These are phyloP conservation scores for Arabidopsis thaliana DNA, from an alignment of 345 rosid species.

Conservation along the genomic window DNA sequence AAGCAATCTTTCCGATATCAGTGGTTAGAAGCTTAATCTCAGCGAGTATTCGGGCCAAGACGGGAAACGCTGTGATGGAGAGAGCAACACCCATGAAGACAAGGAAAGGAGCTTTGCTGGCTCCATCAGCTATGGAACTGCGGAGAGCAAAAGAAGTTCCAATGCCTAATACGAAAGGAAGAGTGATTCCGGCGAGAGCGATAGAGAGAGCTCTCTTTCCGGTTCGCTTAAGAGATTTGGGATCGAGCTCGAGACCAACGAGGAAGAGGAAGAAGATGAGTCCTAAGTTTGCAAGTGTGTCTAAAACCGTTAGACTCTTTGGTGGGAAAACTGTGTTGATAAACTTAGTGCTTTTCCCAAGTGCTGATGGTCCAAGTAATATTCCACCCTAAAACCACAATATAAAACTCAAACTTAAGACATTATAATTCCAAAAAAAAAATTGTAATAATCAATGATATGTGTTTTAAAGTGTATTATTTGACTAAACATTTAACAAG, in stretches of 20 bases:
- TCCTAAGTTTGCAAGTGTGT: slow-evolving; percentile 77
- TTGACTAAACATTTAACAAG: not conserved
- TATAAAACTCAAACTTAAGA: not conserved
- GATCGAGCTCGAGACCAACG: slow-evolving; percentile 83
- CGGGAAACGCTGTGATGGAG: slow-evolving; percentile 60
- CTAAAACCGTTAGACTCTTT: slow-evolving; percentile 69
- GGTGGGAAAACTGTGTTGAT: slow-evolving; percentile 58
- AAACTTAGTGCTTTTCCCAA: slow-evolving; percentile 64
- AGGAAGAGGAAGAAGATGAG: slow-evolving; percentile 80
- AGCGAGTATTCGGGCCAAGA: slow-evolving; percentile 56
- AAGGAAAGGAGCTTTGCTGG: slow-evolving; percentile 50
- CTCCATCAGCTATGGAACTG: slow-evolving; percentile 58
- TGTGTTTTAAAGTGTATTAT: not conserved
- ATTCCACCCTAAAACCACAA: slow-evolving; percentile 66
- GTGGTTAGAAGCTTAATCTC: slow-evolving; percentile 61
- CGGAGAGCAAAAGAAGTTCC: slow-evolving; percentile 71
- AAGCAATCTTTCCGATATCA: slow-evolving; percentile 53
- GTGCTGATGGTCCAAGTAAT: slow-evolving; percentile 82
- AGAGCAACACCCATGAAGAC: slow-evolving; percentile 59
- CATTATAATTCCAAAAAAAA: not conserved
- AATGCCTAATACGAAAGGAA: slow-evolving; percentile 70
- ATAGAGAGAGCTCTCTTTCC: slow-evolving; percentile 66
- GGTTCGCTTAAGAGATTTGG: slow-evolving; percentile 60
- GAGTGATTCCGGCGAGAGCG: slow-evolving; percentile 66
- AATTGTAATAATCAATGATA: not conserved